Base-by-base conservation (phyloP, 768 basidiomycete species). In the Rhodotorula kratochvilovae region DNA sequence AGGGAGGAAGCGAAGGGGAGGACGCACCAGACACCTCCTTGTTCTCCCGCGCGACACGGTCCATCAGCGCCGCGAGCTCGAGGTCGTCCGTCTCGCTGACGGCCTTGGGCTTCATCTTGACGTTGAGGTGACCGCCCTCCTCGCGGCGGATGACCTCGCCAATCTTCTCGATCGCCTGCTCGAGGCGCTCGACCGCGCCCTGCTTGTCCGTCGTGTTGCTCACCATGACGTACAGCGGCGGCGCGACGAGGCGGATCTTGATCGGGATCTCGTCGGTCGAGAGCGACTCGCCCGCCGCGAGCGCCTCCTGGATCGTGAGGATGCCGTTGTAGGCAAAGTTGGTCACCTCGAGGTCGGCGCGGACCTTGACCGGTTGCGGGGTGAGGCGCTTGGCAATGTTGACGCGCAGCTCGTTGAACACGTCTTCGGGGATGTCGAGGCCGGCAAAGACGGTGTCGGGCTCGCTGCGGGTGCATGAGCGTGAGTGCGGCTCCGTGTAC, bases 101-200 rank as follows among this genome's bases (percentile, higher is more conserved):
- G 4, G 95, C 92, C 84, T 98, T 98, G 70, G 96, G 96, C 92
- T 91, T 94, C 94, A 99, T 97, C 84, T 97, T 98, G 48, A 99
- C 89, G 43, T 90, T 84, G 68, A 98, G 83, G 15, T 91, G 90
- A 58, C 85, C 87, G 4, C 96, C 96, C 10, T 92, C 91, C 76
- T 89, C 86, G 70, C 86, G 85, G 78, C 90, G 88, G 68, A 99
- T 95, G 21, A 88, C 87, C 72, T 82, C 82, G 70, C 91, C 91
- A 71, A 99, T 98, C 16, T 87, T 84, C 78, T 94, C 92, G 69
- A 98, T 92, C 0, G 95, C 93, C 64, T 90, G 87, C 79, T 98
- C 96, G 63, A 99, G 86, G 46, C 90, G 85, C 70, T 98, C 96
- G 13, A 97, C 90, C 60, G 95, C 90, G 51, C 89, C 89, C 76